Percentiles rank a stretch among this genome's conserved stretches.
phyloP scores from a whole-genome alignment of 441 rosid genomes.

The Euphorbia neoarborescens region DNA sequence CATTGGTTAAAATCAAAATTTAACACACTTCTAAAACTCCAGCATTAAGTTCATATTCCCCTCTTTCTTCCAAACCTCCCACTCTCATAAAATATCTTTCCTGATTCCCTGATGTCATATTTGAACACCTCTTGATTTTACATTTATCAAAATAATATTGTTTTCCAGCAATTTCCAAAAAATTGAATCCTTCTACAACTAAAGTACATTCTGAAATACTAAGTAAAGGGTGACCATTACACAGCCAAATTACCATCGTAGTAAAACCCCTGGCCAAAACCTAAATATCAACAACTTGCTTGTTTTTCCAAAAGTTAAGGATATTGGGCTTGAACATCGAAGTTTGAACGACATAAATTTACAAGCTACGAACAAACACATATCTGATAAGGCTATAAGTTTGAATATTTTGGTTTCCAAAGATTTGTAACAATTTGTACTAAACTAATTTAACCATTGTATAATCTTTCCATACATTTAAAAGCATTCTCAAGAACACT shows the following conservation, averaged over 20 bases:
- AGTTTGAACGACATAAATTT: conserved; percentile 41
- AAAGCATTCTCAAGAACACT: background rate
- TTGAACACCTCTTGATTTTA: conserved; percentile 42
- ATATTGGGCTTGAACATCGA: conserved; percentile 36
- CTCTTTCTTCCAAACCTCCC: background rate
- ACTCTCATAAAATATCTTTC: background rate
- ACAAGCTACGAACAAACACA: conserved; percentile 21
- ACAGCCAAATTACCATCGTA: conserved; percentile 41
- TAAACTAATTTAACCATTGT: background rate
- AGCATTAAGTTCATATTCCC: background rate
- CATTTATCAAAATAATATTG: conserved; percentile 52
- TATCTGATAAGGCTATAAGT: background rate
- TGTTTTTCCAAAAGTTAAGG: conserved; percentile 34
- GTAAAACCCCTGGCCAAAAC: conserved; percentile 37
- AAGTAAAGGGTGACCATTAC: conserved; percentile 32
- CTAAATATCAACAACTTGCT: conserved; percentile 32
- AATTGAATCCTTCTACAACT: conserved; percentile 56
- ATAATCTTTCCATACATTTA: background rate
- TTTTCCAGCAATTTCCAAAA: conserved; percentile 53
- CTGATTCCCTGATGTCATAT: background rate
- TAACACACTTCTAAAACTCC: background rate
- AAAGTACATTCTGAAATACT: conserved; percentile 64
- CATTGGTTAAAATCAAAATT: background rate
- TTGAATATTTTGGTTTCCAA: background rate
- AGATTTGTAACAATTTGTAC: background rate